phyloP scores from a whole-genome alignment of 805 yeast genomes.

The Yarrowia yakushimensis region DNA sequence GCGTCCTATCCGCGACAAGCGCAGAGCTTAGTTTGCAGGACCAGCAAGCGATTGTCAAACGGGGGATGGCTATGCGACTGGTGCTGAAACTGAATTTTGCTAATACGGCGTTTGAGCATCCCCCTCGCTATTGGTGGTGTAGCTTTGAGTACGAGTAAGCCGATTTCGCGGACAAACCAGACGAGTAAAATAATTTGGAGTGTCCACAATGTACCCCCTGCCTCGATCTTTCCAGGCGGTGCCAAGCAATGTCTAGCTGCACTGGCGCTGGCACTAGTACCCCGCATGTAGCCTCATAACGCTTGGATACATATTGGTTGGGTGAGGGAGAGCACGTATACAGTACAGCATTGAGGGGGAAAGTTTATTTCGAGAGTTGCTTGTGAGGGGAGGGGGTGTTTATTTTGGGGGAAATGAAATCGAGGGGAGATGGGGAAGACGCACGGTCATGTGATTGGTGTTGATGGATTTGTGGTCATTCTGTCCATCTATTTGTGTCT shows the following conservation, averaged over 20 bases:
- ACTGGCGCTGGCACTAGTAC: not conserved
- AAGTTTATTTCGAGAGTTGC: not conserved
- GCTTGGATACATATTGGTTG: not conserved
- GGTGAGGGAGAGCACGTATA: slow-evolving; percentile 1
- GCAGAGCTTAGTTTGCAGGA: not conserved
- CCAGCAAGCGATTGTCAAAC: not conserved
- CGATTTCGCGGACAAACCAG: too few relatives aligned
- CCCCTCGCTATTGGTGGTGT: too few relatives aligned
- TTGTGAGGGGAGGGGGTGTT: not conserved
- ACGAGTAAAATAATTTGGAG: too few relatives aligned
- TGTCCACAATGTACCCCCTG: not conserved
- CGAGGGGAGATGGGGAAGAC: too few relatives aligned
- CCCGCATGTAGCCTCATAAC: slow-evolving; percentile 22
- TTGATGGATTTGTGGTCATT: not conserved
- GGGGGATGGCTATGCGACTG: not conserved
- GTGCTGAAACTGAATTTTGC: not conserved
- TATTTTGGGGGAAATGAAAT: not conserved
- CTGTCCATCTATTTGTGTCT: not conserved
- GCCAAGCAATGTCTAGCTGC: not conserved
- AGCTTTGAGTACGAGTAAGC: too few relatives aligned
- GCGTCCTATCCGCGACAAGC: slow-evolving; percentile 10
- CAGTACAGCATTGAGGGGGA: not conserved
- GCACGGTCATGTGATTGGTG: not conserved
- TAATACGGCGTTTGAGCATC: too few relatives aligned
- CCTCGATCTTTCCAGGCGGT: slow-evolving; percentile 3